These are phyloP conservation scores for Scenedesmus sp. DNA, from an alignment of 163 green algal genomes.

Conservation along the genomic window DNA sequence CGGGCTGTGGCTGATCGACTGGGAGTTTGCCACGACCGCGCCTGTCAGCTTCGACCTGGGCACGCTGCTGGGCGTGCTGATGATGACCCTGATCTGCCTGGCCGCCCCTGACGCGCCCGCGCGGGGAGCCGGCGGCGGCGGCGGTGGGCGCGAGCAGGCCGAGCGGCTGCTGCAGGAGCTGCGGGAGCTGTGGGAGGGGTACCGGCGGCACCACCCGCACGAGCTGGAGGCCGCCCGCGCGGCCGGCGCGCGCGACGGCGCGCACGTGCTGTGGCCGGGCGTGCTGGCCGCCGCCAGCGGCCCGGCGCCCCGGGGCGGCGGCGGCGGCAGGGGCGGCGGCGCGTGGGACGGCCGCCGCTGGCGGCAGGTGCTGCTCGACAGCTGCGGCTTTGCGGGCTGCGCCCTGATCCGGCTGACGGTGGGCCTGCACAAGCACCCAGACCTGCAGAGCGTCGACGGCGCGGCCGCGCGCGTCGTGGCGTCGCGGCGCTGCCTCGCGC, in stretches of 20 bases:
- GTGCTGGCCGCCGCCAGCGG: neutral
- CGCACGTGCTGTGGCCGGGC: too few relatives aligned
- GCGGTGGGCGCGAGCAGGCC: constrained; percentile 1
- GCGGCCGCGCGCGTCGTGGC: neutral
- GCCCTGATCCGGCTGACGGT: constrained; percentile 50
- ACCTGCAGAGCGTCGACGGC: constrained; percentile 34
- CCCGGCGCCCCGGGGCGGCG: neutral
- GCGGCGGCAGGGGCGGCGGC: neutral
- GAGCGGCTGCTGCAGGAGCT: constrained; percentile 32
- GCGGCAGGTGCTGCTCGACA: constrained; percentile 5
- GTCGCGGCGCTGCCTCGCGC: constrained; percentile 19
- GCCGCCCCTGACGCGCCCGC: neutral
- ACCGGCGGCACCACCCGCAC: constrained; percentile 13
- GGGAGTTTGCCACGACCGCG: constrained; percentile 67
- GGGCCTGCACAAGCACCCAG: constrained; percentile 55
- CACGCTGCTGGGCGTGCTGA: constrained; percentile 69
- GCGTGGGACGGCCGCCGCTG: neutral
- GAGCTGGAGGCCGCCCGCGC: too few relatives aligned
- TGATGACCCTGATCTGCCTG: neutral
- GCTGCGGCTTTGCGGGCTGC: constrained; percentile 47
- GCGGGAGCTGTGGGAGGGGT: too few relatives aligned
- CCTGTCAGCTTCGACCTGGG: constrained; percentile 80
- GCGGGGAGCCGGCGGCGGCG: neutral
- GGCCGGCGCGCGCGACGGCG: too few relatives aligned
- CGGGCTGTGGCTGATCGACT: constrained; percentile 57